Evolutionary conservation across 352 stramenopile genomes (phyloP), one percentile per base, ranked within the genome.

Genomic region (Phytophthora tubulina): DNA sequence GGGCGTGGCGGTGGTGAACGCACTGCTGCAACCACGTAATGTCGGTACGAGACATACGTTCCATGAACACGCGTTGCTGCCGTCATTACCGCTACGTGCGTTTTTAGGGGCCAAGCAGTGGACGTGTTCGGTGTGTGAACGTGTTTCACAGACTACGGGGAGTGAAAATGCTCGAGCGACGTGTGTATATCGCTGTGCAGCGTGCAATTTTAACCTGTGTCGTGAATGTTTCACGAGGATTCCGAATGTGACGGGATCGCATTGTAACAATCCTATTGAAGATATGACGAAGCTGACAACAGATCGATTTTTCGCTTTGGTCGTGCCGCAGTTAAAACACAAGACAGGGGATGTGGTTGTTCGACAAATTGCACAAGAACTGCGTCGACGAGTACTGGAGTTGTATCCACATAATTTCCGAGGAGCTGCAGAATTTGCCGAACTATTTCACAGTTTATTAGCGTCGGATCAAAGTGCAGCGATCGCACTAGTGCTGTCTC

Each of bases 191-290:
- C 79, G 80, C n/a, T 90, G 82, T 53, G 70, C 80, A 32, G 76
- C 78, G 7, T 90, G 82, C 59, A 75, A 85, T 45, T 85, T 90
- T 46, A 84, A 86, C 27, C 30, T 90, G 14, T 90, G 82, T 62
- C 73, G 75, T 3, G 80, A 88, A 57, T 90, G 82, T 67, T 86
- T 87, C 38, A 93, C 85, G 8, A 78, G 87, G 46, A 86, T 95
- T 44, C 87, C 87, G 0, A 92, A 91, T 55, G 52, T 46, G 17
- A 60, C 67, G 30, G 44, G 44, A 52, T 38, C 66, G 66, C 63
- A 17, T 41, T 36, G 33, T 6, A 67, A 15, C 36, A 64, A 31
- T 44, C 49, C 35, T 15, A 4, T 67, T 30, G 27, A 42, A 46
- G 60, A 62, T 21, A 54, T 67, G 45, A 70, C 56, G 39, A 76